Base-by-base conservation (phyloP, 192 early-diverging fungal genomes). In the Mortierella alpina region DNA sequence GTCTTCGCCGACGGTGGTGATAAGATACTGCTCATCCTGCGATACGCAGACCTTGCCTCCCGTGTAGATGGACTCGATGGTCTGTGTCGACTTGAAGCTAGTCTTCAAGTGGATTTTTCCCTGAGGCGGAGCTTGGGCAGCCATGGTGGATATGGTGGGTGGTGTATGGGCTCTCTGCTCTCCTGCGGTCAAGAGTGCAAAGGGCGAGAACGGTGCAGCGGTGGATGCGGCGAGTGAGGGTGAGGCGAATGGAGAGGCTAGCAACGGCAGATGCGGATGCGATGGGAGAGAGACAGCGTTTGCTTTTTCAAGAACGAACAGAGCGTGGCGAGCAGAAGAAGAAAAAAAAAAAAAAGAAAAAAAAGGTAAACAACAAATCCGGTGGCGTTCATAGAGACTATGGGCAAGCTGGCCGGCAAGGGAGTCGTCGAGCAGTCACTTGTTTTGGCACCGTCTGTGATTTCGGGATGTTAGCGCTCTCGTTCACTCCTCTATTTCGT, bases 21-120 rank as follows among this genome's bases (percentile, higher is more conserved):
- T 89, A 48, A 98, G 82, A 60, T 70, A 86, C 59, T 85, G 75
- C 69, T 91, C 93, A 68, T 95, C 92, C 31, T 84, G 55, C 54
- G 91, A 86, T 46, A 93, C 80, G 58, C 73, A 90, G 46, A 92
- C 92, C 68, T 95, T 91, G 22, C 96, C 96, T 67, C 96, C 96
- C 17, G 95, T 96, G 75, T 95, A 98, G 47, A 97, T 90, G 14
- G 95, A 93, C 82, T 96, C 94, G 75, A 97, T 94, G 14, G 92
- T 92, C 82, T 87, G 88, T 58, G 89, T 85, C 49, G 88, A 86
- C 57, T 92, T 91, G 88, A 92, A 94, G 82, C 94, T 95, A 7
- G 77, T 80, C 59, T 80, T 80, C 59, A 80, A 53, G 77, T 80
- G 77, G n/a, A 80, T 80, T 64, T 80, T 80, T 45, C 77, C 77